Percentiles rank a stretch among this genome's conserved stretches.
Conservation (phyloP, 2,329 filamentous ascomycete species). For the Penicillium sp. region DNA sequence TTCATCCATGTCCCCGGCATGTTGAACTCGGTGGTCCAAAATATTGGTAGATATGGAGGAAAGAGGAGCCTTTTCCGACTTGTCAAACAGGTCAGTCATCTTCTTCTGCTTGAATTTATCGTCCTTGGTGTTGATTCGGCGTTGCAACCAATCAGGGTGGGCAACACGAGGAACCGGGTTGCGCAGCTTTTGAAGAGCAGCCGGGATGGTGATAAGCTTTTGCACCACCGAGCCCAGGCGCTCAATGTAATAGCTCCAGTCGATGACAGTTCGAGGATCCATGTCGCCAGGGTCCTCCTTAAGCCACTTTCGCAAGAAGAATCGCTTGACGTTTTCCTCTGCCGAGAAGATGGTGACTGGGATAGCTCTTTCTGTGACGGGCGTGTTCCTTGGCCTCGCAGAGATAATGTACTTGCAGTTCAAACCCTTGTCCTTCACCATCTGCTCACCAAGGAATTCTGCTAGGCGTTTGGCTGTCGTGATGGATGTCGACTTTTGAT, state of each 20-base stretch:
- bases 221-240: constrained; percentile 96
- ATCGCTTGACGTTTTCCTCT: constrained; percentile 82
- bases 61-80: constrained; percentile 66
- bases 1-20: constrained; percentile 76
- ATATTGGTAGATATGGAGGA: constrained; percentile 72
- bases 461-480: constrained; percentile 93
- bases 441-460: constrained; percentile 95
- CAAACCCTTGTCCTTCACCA: constrained; percentile 98
- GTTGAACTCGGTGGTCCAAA: constrained; percentile 59
- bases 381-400: constrained; percentile 79
- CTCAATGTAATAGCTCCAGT: constrained; percentile 97
- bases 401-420: constrained; percentile 99
- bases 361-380: constrained; percentile 91
- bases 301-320: constrained; percentile 92
- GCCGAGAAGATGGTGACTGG: constrained; percentile 97
- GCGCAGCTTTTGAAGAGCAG: constrained; percentile 88
- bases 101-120: constrained; percentile 99
- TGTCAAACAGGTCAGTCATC: constrained; percentile 86
- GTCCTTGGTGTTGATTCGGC: constrained; percentile 91
- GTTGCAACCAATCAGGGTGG: constrained; percentile 96
- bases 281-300: constrained; percentile 90
- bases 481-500: constrained; percentile 98
- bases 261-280: constrained; percentile 85
- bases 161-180: constrained; percentile 93
- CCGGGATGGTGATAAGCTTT: constrained; percentile 98